Percentiles rank a stretch among this genome's conserved stretches.
These are phyloP conservation scores for Diaporthe caulivora DNA, from an alignment of 2,329 filamentous ascomycete genomes.

Conservation along the genomic window DNA sequence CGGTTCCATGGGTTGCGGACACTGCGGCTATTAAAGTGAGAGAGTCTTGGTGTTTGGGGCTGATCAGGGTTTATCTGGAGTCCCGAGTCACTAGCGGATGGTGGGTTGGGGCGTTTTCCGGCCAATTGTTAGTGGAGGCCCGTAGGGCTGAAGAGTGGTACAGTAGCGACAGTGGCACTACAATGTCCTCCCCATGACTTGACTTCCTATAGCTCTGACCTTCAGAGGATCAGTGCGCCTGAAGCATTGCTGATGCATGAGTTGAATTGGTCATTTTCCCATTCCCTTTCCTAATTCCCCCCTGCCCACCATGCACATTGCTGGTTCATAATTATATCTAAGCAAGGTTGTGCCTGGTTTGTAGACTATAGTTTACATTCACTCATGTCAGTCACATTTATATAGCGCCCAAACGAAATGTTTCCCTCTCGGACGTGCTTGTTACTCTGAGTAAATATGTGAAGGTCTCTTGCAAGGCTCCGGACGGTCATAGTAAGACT, in stretches of 20 bases:
- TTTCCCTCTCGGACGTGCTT: not conserved
- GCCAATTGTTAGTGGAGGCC: not conserved
- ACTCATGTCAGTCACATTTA: not conserved
- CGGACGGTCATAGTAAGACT: not conserved
- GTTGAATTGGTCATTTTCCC: not conserved
- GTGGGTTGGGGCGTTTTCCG: conserved; percentile 14
- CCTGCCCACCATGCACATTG: too few relatives aligned
- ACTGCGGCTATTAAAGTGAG: not conserved
- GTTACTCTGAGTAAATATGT: not conserved
- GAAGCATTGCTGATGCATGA: not conserved
- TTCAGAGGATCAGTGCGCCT: not conserved
- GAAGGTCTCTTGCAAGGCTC: not conserved
- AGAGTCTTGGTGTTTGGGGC: not conserved
- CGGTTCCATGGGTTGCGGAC: not conserved
- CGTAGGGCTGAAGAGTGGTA: conserved; percentile 19
- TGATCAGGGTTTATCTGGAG: conserved; percentile 9
- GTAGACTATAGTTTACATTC: too few relatives aligned
- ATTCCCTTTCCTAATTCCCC: too few relatives aligned
- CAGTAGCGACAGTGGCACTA: not conserved
- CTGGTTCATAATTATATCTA: too few relatives aligned
- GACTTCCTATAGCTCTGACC: conserved; percentile 20
- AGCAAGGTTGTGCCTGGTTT: too few relatives aligned
- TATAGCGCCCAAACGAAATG: not conserved
- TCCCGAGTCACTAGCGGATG: not conserved
- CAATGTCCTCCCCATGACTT: not conserved